Conservation (phyloP, 169 alveolate genomes). For the Plasmodium chabaudi region DNA sequence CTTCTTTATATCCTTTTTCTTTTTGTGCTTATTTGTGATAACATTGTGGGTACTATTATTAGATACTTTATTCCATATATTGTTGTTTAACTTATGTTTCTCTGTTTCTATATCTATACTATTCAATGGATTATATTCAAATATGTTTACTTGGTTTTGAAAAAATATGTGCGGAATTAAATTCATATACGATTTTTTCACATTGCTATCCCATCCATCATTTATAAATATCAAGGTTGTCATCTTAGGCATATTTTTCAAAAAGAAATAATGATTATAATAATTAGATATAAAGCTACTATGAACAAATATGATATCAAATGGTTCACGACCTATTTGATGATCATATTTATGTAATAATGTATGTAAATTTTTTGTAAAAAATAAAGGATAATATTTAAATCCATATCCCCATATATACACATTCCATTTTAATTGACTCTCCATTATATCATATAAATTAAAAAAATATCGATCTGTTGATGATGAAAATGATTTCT, state of each 20-base stretch:
- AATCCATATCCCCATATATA: constrained; percentile 76
- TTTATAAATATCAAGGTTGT: constrained; percentile 49
- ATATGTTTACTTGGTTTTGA: constrained; percentile 71
- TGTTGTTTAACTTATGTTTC: constrained; percentile 24
- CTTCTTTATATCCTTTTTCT: constrained; percentile 21
- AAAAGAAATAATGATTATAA: constrained; percentile 64
- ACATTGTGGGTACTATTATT: constrained; percentile 14
- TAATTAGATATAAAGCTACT: constrained; percentile 63
- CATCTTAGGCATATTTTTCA: constrained; percentile 59
- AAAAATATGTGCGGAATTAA: constrained; percentile 73
- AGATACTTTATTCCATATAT: constrained; percentile 71
- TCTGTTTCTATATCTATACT: constrained; percentile 35
- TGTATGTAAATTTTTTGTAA: constrained; percentile 53
- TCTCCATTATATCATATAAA: constrained; percentile 57
- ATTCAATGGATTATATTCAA: constrained; percentile 54
- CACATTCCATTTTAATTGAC: constrained; percentile 63
- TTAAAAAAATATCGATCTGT: constrained; percentile 50
- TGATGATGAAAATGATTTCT: constrained; percentile 54
- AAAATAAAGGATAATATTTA: constrained; percentile 61
- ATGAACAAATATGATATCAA: constrained; percentile 68
- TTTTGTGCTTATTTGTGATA: constrained; percentile 61
- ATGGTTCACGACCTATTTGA: constrained; percentile 65
- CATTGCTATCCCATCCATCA: constrained; percentile 75
- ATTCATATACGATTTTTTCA: constrained; percentile 44
- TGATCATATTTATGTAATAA: constrained; percentile 46